Evolutionary conservation across 192 early-diverging fungal genomes (phyloP), one percentile per base, ranked within the genome.

Genomic region (Rhizophagus clarus): DNA sequence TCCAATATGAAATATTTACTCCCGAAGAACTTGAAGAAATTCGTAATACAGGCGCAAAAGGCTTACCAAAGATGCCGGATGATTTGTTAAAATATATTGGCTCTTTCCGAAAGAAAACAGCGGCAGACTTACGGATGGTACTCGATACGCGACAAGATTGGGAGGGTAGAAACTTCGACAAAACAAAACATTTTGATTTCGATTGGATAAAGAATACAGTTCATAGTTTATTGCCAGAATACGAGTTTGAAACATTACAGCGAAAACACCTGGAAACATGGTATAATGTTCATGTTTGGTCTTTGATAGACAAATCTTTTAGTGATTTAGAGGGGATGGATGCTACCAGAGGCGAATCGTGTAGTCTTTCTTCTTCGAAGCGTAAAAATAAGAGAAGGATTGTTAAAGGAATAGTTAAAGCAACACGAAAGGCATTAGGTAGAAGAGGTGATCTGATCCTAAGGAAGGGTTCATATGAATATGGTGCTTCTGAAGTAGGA

Each of bases 401-500:
- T 15, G 12, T 76, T 26, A 40, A 28, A 75, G 49, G 45, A 42
- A 11, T 66, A 2, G 61, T 32, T 1, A 1, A 3, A 26, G 20
- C 15, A 60, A 81, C 24, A 64, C 22, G 80, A 81, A 81, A 81
- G 40, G 26, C 66, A 28, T 9, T 81, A 22, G 80, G 61, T 17
- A 51, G 80, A 47, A 60, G 62, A 17, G 80, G 80, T 2, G 61
- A 81, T 74, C 28, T 76, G 22, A 81, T 81, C 1, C 1, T 81
- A 20, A 64, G 72, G 34, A 81, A 81, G 66, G 62, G 72, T 10
- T 61, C 20, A 11, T 22, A 32, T 12, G 81, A 82, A 49, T 84
- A 82, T 20, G 74, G 74, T 29, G 62, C 60, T 51, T 71, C 61
- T 26, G 79, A 84, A 61, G 74, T 66, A 32, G 81, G 74, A 28